Evolutionary conservation across 1,139 yeast species (phyloP), one percentile per base, ranked within the genome.

Genomic region (Diutina catenulata): DNA sequence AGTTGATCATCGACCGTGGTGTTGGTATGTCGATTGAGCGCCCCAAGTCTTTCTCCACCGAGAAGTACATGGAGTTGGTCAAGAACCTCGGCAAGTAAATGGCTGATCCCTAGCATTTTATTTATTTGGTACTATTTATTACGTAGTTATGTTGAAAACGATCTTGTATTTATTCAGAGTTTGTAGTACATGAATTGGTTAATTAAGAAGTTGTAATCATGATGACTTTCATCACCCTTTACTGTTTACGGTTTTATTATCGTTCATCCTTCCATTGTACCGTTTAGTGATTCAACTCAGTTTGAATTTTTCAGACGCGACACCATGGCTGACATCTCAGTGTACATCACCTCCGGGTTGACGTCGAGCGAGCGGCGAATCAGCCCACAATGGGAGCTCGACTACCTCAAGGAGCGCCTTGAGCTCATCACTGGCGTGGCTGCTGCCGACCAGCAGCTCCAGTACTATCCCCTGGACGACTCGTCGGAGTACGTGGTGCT

Each of bases 11-110:
- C 67, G 97, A 88, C 73, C 76, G 98, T 62, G 94, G 94, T 60
- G 69, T 87, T 49, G 98, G 97, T 58, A 63, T 83, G 62, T 86
- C 98, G 55, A 84, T 88, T 58, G 98, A 88, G 74, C 82, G 98
- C 71, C 97, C 97, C 67, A 88, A 88, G 74, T 83, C 94, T 50
- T 80, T 87, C 80, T 81, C 94, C 51, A 74, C 80, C 46, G 75
- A 73, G 58, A 74, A 74, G 60, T 74, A 73, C 69, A 71, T 69
- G 56, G 78, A 73, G 61, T 63, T 74, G 62, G 79, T 73, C 51
- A 68, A 69, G 62, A 62, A 57, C 62, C 63, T 67, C 45, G 56
- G 56, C 52, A 56, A 56, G 45, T 50, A 48, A 21, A n/a, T n/a
- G n/a, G n/a, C n/a, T n/a, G n/a, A n/a, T n/a, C n/a, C n/a, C n/a